Conservation (phyloP, 768 basidiomycete species). For the Hericium erinaceus region DNA sequence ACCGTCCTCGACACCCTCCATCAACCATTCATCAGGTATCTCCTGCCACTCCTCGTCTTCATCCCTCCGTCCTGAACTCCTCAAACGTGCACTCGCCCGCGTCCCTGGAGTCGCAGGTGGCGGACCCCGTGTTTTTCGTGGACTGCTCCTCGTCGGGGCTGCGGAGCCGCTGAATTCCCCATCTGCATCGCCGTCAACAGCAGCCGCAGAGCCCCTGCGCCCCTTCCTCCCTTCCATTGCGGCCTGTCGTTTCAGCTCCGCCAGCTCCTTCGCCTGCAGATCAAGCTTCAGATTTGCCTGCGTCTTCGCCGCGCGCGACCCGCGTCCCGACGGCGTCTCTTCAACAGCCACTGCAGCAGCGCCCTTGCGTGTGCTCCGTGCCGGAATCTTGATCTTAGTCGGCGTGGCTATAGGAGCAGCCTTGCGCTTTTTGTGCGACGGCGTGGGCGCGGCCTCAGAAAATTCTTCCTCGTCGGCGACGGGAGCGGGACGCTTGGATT, state of each 20-base stretch:
- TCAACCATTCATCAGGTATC: slow-evolving; percentile 70
- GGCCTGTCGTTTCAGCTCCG: slow-evolving; percentile 49
- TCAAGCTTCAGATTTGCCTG: slow-evolving; percentile 64
- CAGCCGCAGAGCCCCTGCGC: background rate
- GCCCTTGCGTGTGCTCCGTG: slow-evolving; percentile 3
- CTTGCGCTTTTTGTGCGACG: slow-evolving; percentile 17
- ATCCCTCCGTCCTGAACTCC: slow-evolving; percentile 28
- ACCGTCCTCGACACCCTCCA: slow-evolving; percentile 16
- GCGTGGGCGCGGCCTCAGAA: slow-evolving; percentile 12
- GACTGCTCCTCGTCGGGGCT: slow-evolving; percentile 9
- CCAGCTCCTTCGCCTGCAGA: slow-evolving; percentile 59
- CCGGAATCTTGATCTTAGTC: slow-evolving; percentile 1
- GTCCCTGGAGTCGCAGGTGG: slow-evolving; percentile 31
- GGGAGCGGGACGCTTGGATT: slow-evolving; percentile 12
- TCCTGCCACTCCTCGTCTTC: slow-evolving; percentile 63
- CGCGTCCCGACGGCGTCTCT: slow-evolving; percentile 26
- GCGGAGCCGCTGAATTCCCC: background rate
- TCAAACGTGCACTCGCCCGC: slow-evolving; percentile 55
- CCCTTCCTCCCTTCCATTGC: slow-evolving; percentile 15
- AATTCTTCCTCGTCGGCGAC: slow-evolving; percentile 12
- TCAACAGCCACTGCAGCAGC: slow-evolving; percentile 1
- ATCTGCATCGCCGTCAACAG: background rate
- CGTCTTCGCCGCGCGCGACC: slow-evolving; percentile 56
- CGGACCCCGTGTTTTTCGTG: slow-evolving; percentile 19
- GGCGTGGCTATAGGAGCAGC: background rate